Percentiles rank a stretch among this genome's conserved stretches.
Conservation (phyloP, 345 rosid genomes). For the Eucalyptus regnans region DNA sequence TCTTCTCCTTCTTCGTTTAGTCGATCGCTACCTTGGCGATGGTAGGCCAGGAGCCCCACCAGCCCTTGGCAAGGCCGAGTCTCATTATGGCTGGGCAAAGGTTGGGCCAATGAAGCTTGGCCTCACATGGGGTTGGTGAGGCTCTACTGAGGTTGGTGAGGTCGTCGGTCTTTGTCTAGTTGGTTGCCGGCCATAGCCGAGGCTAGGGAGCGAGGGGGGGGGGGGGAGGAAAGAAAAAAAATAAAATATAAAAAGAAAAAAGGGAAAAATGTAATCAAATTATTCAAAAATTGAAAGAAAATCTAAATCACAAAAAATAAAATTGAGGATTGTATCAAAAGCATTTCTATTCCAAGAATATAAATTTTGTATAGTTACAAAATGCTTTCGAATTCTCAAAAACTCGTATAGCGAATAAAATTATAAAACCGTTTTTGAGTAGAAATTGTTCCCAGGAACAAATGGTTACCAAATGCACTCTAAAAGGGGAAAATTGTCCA, state of each 20-base stretch:
- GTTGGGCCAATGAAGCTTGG: accelerated
- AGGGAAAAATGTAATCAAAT: too few relatives aligned
- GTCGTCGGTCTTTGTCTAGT: accelerated
- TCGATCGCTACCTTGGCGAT: accelerated
- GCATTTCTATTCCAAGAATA: too few relatives aligned
- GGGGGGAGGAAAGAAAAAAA: too few relatives aligned
- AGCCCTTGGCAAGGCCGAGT: accelerated
- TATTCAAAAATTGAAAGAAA: too few relatives aligned
- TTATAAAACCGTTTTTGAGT: accelerated
- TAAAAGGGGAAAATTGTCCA: too few relatives aligned
- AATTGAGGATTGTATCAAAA: too few relatives aligned
- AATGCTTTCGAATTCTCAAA: accelerated
- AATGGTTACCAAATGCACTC: too few relatives aligned
- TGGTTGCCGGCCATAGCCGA: accelerated
- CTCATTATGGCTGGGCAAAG: accelerated
- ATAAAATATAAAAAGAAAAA: accelerated
- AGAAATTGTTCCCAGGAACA: accelerated
- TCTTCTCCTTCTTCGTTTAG: too few relatives aligned
- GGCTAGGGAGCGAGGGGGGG: accelerated
- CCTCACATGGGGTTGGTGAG: too few relatives aligned
- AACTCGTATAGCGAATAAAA: too few relatives aligned
- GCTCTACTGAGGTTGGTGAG: accelerated
- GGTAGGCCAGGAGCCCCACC: accelerated
- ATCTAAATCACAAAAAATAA: too few relatives aligned
- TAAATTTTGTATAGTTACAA: too few relatives aligned